These are phyloP conservation scores for Laguncularia racemosa DNA, from an alignment of 345 rosid genomes.

Conservation along the genomic window DNA sequence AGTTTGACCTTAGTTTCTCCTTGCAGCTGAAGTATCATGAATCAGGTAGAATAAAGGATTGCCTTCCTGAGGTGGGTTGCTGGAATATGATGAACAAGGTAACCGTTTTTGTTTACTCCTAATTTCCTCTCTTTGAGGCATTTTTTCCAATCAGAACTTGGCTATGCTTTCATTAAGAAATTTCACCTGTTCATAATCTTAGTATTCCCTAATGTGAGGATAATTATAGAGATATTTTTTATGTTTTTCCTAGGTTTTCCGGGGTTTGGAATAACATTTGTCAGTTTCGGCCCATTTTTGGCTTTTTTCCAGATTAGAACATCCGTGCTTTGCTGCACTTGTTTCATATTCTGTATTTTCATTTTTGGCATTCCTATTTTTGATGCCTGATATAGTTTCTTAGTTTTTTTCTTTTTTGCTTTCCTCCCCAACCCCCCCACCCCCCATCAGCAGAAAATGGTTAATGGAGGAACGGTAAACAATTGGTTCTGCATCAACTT, in stretches of 20 bases:
- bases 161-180: too few relatives aligned
- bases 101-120: slow-evolving; percentile 2
- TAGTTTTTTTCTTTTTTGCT: not conserved
- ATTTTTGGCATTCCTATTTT: not conserved
- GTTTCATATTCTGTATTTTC: not conserved
- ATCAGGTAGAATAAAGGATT: slow-evolving; percentile 77
- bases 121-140: too few relatives aligned
- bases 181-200: too few relatives aligned
- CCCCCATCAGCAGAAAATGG: slow-evolving; percentile 99
- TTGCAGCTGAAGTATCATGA: slow-evolving; percentile 94
- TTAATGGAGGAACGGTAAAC: slow-evolving; percentile 88
- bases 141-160: too few relatives aligned
- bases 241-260: too few relatives aligned
- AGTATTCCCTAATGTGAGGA: too few relatives aligned
- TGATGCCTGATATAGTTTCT: not conserved
- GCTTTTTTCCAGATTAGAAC: too few relatives aligned
- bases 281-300: too few relatives aligned
- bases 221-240: too few relatives aligned
- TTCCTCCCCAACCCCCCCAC: too few relatives aligned
- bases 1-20: slow-evolving; percentile 1
- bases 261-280: too few relatives aligned
- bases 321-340: too few relatives aligned
- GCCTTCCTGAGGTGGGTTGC: slow-evolving; percentile 91
- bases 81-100: slow-evolving; percentile 99
- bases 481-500: slow-evolving; percentile 92